Conservation (phyloP, 176 grass and related monocot species). For the Aegilops speltoides region DNA sequence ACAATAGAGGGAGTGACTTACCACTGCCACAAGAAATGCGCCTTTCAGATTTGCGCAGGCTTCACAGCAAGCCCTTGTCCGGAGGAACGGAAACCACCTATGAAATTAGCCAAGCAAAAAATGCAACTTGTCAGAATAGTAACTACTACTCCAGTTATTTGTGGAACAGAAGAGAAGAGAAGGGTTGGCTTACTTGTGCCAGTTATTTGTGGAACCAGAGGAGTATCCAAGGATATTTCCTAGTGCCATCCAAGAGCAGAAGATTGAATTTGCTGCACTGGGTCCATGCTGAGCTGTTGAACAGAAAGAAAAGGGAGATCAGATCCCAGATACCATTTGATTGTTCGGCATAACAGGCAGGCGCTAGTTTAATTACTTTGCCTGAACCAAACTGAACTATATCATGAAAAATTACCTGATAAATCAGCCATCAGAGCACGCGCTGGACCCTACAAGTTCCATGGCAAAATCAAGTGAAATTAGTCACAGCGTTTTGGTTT, state of each 20-base stretch:
- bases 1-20: constrained; percentile 20
- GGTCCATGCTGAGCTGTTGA: constrained; percentile 58
- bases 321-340: constrained; percentile 18
- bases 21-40: constrained; percentile 88
- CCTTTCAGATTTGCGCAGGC: constrained; percentile 88
- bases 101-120: neutral
- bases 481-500: neutral
- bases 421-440: constrained; percentile 94
- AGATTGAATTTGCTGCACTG: constrained; percentile 84
- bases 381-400: neutral
- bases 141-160: neutral
- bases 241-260: constrained; percentile 96
- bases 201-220: constrained; percentile 73
- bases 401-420: constrained; percentile 45
- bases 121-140: neutral
- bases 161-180: neutral
- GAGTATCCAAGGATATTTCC: constrained; percentile 94
- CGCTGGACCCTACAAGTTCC: constrained; percentile 60
- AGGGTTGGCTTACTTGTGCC: constrained; percentile 58
- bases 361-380: neutral
- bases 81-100: constrained; percentile 93
- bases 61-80: constrained; percentile 77
- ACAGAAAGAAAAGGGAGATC: neutral
- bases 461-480: constrained; percentile 1
- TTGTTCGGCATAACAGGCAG: neutral